Evolutionary conservation across 2,329 filamentous ascomycete genomes (phyloP), one percentile per base, ranked within the genome.

Genomic region (Alternaria gansuensis): DNA sequence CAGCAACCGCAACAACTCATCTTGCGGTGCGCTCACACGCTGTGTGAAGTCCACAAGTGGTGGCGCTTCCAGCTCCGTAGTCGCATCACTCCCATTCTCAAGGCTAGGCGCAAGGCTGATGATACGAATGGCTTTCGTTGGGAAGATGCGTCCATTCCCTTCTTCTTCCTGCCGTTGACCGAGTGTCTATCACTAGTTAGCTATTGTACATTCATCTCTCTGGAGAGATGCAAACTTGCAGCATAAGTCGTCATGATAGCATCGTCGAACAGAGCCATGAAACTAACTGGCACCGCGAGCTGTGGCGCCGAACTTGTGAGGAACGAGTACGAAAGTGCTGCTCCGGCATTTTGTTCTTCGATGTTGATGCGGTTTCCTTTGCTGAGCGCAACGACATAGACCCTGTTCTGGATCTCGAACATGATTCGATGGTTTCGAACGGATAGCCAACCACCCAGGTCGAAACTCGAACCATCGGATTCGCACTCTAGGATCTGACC

Each of bases 241-340:
- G 56, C 45, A 21, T 59, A 59, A 4, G 56, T 59, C 10, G 56
- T 45, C 56, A 59, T 59, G n/a, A 59, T 50, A 11, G 44, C 45
- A 21, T 59, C 56, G 1, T 59, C 51, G 31, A 26, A 59, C 2
- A 59, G 17, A 3, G 51, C 37, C 56, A 59, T 59, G 5, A 49
- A 59, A 14, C 56, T 59, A 5, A 59, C 51, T 3, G 56, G 56
- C 9, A 49, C 37, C 6, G 52, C 29, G 23, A 58, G 11, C 6
- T 55, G 37, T 14, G 44, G 44, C 8, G 51, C 44, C 5, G 51
- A 55, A 8, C 36, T 44, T 4, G 45, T 45, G 14, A 50, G 44
- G 1, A 49, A 33, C 5, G 51, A 37, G 21, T 55, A 59, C n/a
- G 56, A 59, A 23, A 10, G 5, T 10, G 23, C 36, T 5, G n/a